These are phyloP conservation scores for Toxoplasma gondii DNA, from an alignment of 169 alveolate genomes.

Conservation along the genomic window DNA sequence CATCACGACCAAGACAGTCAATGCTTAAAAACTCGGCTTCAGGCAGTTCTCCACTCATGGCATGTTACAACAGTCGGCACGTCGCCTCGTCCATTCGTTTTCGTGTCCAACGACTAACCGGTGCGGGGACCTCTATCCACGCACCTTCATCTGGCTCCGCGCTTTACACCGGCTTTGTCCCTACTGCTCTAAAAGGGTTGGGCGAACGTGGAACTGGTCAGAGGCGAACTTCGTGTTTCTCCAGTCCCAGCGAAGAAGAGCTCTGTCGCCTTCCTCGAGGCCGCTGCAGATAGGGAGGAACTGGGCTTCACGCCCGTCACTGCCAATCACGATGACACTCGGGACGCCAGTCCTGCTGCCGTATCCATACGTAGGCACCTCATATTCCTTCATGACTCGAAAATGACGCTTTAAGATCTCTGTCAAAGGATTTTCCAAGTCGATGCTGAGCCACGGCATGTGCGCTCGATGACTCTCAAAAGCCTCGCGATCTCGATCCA, in stretches of 20 bases:
- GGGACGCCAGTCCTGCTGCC: slow-evolving; percentile 78
- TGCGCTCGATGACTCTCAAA: slow-evolving; percentile 71
- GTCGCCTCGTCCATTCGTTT: too few relatives aligned
- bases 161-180: background rate
- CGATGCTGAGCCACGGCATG: slow-evolving; percentile 78
- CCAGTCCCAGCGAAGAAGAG: slow-evolving; percentile 71
- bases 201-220: slow-evolving; percentile 49
- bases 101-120: too few relatives aligned
- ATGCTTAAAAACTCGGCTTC: too few relatives aligned
- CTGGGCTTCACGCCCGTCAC: slow-evolving; percentile 79
- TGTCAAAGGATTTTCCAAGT: slow-evolving; percentile 74
- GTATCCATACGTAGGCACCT: slow-evolving; percentile 20
- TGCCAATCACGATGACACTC: slow-evolving; percentile 75
- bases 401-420: slow-evolving; percentile 74
- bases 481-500: slow-evolving; percentile 69
- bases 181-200: background rate
- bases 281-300: slow-evolving; percentile 77
- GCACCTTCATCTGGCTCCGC: background rate
- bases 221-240: slow-evolving; percentile 50
- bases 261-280: slow-evolving; percentile 79
- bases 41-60: too few relatives aligned
- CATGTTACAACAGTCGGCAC: too few relatives aligned
- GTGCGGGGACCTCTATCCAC: background rate
- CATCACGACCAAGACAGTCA: too few relatives aligned
- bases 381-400: slow-evolving; percentile 63